These are phyloP conservation scores for Ophiostoma triangulosporum DNA, from an alignment of 2,329 filamentous ascomycete species.

Conservation along the genomic window DNA sequence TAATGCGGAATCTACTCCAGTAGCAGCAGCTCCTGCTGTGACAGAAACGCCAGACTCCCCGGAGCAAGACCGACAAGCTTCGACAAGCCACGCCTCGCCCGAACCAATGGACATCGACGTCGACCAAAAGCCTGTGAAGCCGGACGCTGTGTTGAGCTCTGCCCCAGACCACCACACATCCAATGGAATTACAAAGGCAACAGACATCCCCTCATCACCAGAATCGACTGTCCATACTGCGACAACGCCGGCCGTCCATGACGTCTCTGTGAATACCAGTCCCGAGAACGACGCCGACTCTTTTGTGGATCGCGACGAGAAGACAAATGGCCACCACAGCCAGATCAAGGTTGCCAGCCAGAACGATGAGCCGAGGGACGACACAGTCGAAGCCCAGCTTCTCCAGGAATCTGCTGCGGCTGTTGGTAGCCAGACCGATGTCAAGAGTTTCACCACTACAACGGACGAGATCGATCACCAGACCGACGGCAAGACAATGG, in stretches of 20 bases:
- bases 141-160: not conserved
- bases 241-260: conserved; percentile 55
- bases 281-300: conserved; percentile 53
- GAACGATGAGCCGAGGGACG: conserved; percentile 6
- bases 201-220: conserved; percentile 39
- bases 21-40: not conserved
- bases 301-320: conserved; percentile 34
- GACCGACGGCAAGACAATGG: not conserved
- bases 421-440: conserved; percentile 5
- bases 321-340: conserved; percentile 18
- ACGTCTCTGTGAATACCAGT: conserved; percentile 60
- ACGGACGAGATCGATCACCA: not conserved
- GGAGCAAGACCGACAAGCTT: not conserved
- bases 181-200: conserved; percentile 8
- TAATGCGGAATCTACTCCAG: not conserved
- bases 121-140: not conserved
- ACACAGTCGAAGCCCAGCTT: conserved; percentile 29
- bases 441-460: not conserved
- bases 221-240: conserved; percentile 60
- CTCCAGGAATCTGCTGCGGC: conserved; percentile 28
- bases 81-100: not conserved
- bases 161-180: not conserved
- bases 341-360: conserved; percentile 2
- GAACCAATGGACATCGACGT: conserved; percentile 5
- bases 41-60: not conserved